phyloP scores from a whole-genome alignment of 768 basidiomycete species.

The Chalciporus chontae region DNA sequence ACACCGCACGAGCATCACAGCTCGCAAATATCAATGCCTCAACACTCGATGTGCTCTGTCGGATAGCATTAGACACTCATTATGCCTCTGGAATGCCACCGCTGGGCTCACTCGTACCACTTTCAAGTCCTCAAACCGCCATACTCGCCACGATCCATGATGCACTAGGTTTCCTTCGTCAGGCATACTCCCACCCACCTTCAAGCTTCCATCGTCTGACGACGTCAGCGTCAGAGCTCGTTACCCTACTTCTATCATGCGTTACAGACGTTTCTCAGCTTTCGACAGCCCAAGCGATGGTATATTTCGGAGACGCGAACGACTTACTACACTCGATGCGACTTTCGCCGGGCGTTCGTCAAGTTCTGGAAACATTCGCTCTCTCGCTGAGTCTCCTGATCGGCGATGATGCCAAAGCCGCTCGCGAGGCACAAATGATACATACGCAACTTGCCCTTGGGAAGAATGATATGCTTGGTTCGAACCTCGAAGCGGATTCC shows the following conservation, averaged over 20 bases:
- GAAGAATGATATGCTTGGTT: conserved; percentile 53
- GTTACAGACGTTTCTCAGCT: conserved; percentile 60
- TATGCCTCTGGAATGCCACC: conserved; percentile 54
- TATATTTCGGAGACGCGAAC: conserved; percentile 45
- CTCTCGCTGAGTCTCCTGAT: conserved; percentile 57
- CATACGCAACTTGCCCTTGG: conserved; percentile 60
- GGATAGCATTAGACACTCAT: conserved; percentile 59
- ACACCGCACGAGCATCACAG: conserved; percentile 60
- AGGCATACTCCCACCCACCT: conserved; percentile 49
- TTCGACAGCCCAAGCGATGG: conserved; percentile 56
- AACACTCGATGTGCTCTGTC: conserved; percentile 69
- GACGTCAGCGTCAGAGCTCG: conserved; percentile 59
- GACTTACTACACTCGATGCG: conserved; percentile 50
- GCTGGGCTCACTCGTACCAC: conserved; percentile 53
- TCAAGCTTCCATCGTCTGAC: conserved; percentile 53
- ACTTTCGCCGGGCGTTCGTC: conserved; percentile 51
- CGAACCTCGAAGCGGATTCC: conserved; percentile 62
- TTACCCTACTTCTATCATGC: conserved; percentile 58
- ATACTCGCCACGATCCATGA: conserved; percentile 58
- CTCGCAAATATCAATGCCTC: conserved; percentile 49
- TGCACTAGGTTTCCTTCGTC: conserved; percentile 55
- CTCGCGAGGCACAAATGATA: conserved; percentile 70
- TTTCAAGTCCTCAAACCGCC: conserved; percentile 43
- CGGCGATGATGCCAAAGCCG: conserved; percentile 66
- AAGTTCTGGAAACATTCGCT: conserved; percentile 56